Evolutionary conservation across 805 yeast genomes (phyloP).

Genomic region (Wickerhamomyces chaumierensis): DNA sequence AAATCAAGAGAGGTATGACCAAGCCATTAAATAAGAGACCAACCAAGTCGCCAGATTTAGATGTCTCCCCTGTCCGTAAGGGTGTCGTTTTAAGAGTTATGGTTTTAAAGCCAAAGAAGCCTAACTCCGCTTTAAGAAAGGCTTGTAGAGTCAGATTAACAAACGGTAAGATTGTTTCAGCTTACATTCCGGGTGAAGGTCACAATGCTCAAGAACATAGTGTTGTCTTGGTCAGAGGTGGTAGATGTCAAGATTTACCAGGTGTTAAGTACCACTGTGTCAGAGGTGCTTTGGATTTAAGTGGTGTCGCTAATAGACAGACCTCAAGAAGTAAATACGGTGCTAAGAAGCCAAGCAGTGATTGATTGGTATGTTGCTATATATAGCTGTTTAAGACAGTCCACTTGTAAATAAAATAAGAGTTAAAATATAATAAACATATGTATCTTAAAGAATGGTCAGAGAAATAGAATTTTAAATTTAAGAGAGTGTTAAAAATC

Average conservation of each 20-base stretch:
- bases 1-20: conserved; percentile 56
- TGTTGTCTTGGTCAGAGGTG: conserved; percentile 95
- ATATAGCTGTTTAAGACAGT: no score
- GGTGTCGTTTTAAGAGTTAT: conserved; percentile 92
- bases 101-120: conserved; percentile 95
- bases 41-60: conserved; percentile 71
- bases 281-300: conserved; percentile 86
- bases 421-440: conserved; percentile 1
- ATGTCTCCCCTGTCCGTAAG: conserved; percentile 72
- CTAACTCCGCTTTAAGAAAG: conserved; percentile 96
- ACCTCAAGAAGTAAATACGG: conserved; percentile 92
- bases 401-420: conserved; percentile 5
- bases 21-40: conserved; percentile 37
- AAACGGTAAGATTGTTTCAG: conserved; percentile 80
- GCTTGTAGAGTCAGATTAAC: conserved; percentile 90
- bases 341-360: conserved; percentile 64
- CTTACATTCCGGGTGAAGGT: conserved; percentile 97
- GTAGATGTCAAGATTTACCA: conserved; percentile 94
- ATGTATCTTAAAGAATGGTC: no score
- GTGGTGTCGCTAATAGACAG: conserved; percentile 88
- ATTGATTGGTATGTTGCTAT: conserved; percentile 4
- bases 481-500: conserved; percentile 1
- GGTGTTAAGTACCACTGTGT: conserved; percentile 94
- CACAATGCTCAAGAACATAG: conserved; percentile 98
- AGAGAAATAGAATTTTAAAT: no score